Evolutionary conservation across 331 rosid species (phyloP).

Genomic region (Spiraea crenata): DNA sequence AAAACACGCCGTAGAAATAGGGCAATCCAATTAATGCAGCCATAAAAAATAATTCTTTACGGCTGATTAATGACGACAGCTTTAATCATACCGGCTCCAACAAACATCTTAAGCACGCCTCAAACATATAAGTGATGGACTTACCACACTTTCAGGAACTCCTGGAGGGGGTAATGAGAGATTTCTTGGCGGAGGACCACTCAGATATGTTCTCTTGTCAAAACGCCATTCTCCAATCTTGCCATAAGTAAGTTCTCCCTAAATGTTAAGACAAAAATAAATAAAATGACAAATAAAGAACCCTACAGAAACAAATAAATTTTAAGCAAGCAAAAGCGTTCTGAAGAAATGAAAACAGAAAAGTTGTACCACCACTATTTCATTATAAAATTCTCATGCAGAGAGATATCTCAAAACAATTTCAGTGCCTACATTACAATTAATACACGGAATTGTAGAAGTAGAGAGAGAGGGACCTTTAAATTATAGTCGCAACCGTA

Average conservation of each 20-base stretch:
- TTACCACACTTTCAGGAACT: conserved; percentile 73
- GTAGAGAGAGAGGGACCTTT: conserved; percentile 41
- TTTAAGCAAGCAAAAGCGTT: neutral
- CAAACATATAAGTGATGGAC: conserved; percentile 15
- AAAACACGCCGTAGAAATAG: neutral
- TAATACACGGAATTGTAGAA: neutral
- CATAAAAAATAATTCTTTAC: neutral
- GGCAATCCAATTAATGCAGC: neutral
- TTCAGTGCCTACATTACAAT: neutral
- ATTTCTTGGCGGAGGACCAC: conserved; percentile 71
- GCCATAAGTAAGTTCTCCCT: conserved; percentile 84
- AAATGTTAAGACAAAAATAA: neutral
- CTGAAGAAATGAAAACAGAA: neutral
- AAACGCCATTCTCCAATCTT: conserved; percentile 92
- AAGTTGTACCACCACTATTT: neutral
- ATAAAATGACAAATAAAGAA: no score
- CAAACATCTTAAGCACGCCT: neutral
- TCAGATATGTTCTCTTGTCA: conserved; percentile 78
- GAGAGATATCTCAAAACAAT: neutral
- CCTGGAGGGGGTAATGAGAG: conserved; percentile 85
- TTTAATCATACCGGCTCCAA: neutral
- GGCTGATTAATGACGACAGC: neutral
- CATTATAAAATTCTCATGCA: neutral
- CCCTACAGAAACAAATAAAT: neutral
- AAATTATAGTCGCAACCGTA: conserved; percentile 74